Percentiles rank a stretch among this genome's conserved stretches.
Conservation (phyloP, 1,139 yeast species). For the Geotrichum histeridarum region DNA sequence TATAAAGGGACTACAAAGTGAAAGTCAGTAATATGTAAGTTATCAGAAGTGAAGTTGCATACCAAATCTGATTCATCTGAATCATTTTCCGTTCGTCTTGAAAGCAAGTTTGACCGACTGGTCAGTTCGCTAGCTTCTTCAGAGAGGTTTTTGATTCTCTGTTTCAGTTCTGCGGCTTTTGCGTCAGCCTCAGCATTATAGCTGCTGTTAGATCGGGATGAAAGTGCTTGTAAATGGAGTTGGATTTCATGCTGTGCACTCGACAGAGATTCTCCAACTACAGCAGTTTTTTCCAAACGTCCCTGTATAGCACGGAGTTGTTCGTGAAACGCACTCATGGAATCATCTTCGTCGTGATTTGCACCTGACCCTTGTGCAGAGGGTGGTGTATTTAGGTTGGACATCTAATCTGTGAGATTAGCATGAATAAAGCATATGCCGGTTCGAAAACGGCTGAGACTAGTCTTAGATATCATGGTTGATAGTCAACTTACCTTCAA, state of each 20-base stretch:
- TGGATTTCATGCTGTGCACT: conserved; percentile 19
- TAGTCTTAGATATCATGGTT: not conserved
- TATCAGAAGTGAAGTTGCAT: not conserved
- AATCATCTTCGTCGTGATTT: conserved; percentile 1
- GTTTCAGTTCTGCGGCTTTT: conserved; percentile 15
- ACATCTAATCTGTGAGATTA: not conserved
- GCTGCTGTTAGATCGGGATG: conserved; percentile 2
- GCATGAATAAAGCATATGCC: not conserved
- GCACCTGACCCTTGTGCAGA: conserved; percentile 10
- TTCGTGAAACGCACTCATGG: conserved; percentile 9
- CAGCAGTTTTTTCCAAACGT: conserved; percentile 16
- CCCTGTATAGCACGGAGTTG: conserved; percentile 16
- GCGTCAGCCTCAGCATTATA: conserved; percentile 8
- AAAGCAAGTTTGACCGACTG: conserved; percentile 7
- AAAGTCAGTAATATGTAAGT: not conserved
- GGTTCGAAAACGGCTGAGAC: too few relatives aligned
- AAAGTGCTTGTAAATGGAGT: conserved; percentile 16
- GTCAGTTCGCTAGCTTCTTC: conserved; percentile 13
- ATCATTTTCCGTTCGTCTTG: conserved; percentile 6
- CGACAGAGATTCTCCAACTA: conserved; percentile 17
- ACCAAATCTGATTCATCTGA: conserved; percentile 11
- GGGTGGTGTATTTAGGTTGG: conserved; percentile 9
- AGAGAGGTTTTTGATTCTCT: conserved; percentile 10
- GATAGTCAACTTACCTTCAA: not conserved
- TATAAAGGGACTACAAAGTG: not conserved